Conservation (phyloP, 352 stramenopile genomes). For the Hyaloperonospora brassicae region DNA sequence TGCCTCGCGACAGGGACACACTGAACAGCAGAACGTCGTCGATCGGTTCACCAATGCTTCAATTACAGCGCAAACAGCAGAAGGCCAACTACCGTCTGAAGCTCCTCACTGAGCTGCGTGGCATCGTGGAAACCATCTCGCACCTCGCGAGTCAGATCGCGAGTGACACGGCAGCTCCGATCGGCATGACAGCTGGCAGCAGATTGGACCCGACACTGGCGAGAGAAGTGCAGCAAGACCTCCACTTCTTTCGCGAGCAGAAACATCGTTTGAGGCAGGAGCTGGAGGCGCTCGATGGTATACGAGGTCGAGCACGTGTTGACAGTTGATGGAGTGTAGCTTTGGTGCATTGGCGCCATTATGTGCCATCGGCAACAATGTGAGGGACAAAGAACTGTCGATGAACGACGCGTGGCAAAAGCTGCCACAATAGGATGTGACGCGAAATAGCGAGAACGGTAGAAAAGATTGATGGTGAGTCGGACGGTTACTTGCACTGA, state of each 20-base stretch:
- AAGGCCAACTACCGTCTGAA: conserved; percentile 26
- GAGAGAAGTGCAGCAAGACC: conserved; percentile 25
- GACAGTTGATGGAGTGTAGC: conserved; percentile 2
- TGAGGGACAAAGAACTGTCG: too few relatives aligned
- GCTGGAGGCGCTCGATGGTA: conserved; percentile 14
- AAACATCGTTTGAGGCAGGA: conserved; percentile 23
- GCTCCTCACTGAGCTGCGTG: conserved; percentile 22
- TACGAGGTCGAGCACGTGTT: conserved; percentile 6
- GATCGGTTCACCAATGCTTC: conserved; percentile 9
- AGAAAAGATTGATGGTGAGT: too few relatives aligned
- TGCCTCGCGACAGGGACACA: conserved; percentile 1
- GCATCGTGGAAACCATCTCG: conserved; percentile 27
- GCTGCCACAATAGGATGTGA: too few relatives aligned
- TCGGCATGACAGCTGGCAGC: conserved; percentile 11
- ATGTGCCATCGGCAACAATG: too few relatives aligned
- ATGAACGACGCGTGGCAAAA: too few relatives aligned
- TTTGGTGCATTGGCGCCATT: conserved; percentile 8
- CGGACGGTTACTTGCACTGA: too few relatives aligned
- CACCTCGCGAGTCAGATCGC: conserved; percentile 21
- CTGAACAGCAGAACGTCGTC: conserved; percentile 3
- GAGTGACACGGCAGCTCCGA: conserved; percentile 9
- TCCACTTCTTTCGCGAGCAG: conserved; percentile 26
- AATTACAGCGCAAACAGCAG: conserved; percentile 7
- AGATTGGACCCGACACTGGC: conserved; percentile 18
- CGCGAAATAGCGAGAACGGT: too few relatives aligned